These are phyloP conservation scores for Podaxis mareebaensis DNA, from an alignment of 768 basidiomycete genomes.

Conservation along the genomic window DNA sequence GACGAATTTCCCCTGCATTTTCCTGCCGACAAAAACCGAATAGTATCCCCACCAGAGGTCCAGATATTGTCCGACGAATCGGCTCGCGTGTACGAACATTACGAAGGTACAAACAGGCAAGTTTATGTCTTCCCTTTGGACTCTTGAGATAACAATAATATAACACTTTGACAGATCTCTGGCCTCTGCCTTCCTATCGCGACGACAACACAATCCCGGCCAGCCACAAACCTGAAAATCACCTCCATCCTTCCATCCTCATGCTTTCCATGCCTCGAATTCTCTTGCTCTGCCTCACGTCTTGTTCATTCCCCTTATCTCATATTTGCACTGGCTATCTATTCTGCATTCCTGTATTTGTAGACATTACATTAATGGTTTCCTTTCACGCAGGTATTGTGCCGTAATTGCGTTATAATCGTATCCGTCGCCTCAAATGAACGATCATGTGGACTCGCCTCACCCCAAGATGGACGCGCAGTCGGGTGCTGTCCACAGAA, in stretches of 20 bases:
- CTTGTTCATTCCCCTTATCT: conserved; percentile 8
- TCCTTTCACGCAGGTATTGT: background rate
- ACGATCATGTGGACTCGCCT: background rate
- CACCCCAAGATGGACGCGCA: background rate
- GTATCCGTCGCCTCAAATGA: background rate
- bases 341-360: conserved; percentile 13
- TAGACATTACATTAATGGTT: conserved; percentile 11
- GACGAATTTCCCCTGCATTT: background rate
- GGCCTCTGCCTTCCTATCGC: conserved; percentile 64
- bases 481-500: background rate
- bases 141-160: background rate
- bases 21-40: conserved; percentile 7
- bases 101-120: conserved; percentile 66
- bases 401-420: background rate
- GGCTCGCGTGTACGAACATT: conserved; percentile 52
- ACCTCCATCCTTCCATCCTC: conserved; percentile 2
- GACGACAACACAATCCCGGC: conserved; percentile 44
- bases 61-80: conserved; percentile 36
- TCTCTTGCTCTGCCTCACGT: background rate
- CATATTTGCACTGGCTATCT: conserved; percentile 18
- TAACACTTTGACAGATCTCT: conserved; percentile 45
- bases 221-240: conserved; percentile 9
- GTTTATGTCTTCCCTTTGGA: conserved; percentile 6
- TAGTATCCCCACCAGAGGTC: background rate
- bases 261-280: background rate